Evolutionary conservation across 306 rosid genomes (phyloP), one percentile per base, ranked within the genome.

Genomic region (Carpinus fangiana): DNA sequence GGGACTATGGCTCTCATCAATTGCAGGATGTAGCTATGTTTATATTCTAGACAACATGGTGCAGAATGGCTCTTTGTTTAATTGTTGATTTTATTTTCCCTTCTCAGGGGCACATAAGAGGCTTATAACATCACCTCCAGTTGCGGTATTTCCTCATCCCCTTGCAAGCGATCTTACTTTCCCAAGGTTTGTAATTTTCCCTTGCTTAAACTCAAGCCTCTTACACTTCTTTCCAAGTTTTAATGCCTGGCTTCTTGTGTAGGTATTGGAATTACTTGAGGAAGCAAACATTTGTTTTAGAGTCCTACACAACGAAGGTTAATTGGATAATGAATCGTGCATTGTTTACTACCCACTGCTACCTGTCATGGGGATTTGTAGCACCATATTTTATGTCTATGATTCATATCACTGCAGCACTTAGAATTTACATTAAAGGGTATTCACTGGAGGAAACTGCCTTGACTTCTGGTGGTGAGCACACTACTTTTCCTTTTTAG

Each of bases 221-320:
- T 50, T 26, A 46, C n/a, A 73, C 1, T 78, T 67, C 66, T 70
- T 76, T 81, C 36, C 68, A 34, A 70, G 77, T 70, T 78, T 84
- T 41, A 76, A 74, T 48, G 20, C 74, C 72, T 76, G 82, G 59
- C 45, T 72, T 76, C 68, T 61, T 73, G 43, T 83, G 76, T 82
- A 96, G 99, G 89, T 96, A 96, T 75, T 96, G 99, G 99, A 96
- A 96, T 78, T 96, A 96, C 89, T 80, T 96, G 94, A 91, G 99
- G 86, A 96, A 96, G 87, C 99, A 96, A 73, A 96, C 99, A 56
- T 96, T 96, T 87, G 99, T 96, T 43, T 84, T 93, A 86, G 99
- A 96, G 88, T 96, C 99, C 18, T 96, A 96, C 67, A 87, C 85
- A 31, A 82, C 97, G 31, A 88, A 60, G 17, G 97, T 96, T 59